phyloP scores from a whole-genome alignment of 345 rosid species.

The Salix udensis region DNA sequence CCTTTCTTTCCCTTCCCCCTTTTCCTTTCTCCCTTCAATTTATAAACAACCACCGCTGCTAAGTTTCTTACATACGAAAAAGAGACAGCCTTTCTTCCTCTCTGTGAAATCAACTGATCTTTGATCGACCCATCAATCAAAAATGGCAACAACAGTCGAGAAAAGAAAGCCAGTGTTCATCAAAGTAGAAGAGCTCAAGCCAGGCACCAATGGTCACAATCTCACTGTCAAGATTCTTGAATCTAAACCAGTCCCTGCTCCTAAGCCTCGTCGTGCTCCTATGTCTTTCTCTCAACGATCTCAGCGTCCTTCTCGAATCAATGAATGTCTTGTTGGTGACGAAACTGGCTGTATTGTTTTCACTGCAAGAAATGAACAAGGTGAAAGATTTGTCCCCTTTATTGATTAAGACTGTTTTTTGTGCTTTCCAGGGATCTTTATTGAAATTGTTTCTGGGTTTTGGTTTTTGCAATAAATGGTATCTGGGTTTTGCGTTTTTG shows the following conservation, averaged over 20 bases:
- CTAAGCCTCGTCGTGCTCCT: constrained; percentile 47
- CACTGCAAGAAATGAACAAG: constrained; percentile 93
- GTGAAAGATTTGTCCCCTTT: constrained; percentile 21
- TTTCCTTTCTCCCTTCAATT: neutral
- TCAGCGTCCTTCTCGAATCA: constrained; percentile 52
- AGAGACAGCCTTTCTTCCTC: neutral
- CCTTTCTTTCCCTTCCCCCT: neutral
- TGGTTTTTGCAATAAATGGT: neutral
- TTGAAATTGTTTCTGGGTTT: neutral
- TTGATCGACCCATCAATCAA: neutral
- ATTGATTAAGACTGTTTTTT: neutral
- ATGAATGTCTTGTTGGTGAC: constrained; percentile 81
- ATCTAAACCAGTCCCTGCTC: constrained; percentile 30
- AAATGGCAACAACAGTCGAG: constrained; percentile 15
- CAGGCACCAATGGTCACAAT: constrained; percentile 57
- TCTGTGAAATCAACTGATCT: neutral
- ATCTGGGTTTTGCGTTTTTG: neutral
- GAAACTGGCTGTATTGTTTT: constrained; percentile 67
- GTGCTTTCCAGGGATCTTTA: neutral
- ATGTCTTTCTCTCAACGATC: constrained; percentile 42
- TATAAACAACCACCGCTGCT: neutral
- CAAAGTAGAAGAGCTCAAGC: constrained; percentile 52
- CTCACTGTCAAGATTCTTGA: constrained; percentile 49
- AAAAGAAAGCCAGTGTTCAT: constrained; percentile 57
- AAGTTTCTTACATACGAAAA: neutral